Evolutionary conservation across 306 rosid species (phyloP), one percentile per base, ranked within the genome.

Genomic region (Lablab purpureus): DNA sequence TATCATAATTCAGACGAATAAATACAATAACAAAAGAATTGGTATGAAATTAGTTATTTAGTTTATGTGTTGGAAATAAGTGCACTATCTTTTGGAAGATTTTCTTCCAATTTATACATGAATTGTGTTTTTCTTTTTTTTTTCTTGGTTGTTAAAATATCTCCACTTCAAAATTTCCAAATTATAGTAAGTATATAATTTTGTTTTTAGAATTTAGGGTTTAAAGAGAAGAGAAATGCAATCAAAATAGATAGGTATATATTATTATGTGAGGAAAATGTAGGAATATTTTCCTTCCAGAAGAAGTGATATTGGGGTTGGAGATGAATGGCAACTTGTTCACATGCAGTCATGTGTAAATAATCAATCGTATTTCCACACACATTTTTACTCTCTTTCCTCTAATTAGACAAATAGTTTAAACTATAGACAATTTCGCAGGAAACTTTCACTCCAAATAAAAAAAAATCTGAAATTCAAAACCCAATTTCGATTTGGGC

Each of bases 141-240:
- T 19, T 71, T 68, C n/a, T n/a, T n/a, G 30, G 27, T 32, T 64
- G 66, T 1, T 73, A 87, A 87, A 85, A 82, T 84, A 88, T 54
- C 3, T 80, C 77, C 88, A 82, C 68, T 83, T 84, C 85, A 68
- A 79, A 58, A 18, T 45, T 43, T 55, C 18, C 25, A 67, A 74
- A 74, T 50, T n/a, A n/a, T n/a, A n/a, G n/a, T n/a, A n/a, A n/a
- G n/a, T n/a, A n/a, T n/a, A n/a, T n/a, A n/a, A n/a, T n/a, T n/a
- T n/a, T n/a, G n/a, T n/a, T n/a, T n/a, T n/a, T n/a, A n/a, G 14
- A 7, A 81, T 82, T 76, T 77, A 62, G 19, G 68, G 21, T 18
- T 25, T 63, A 30, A n/a, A n/a, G 15, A 75, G 7, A 21, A 70
- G 63, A 49, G 34, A 67, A 74, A 37, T 19, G 54, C 11, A 28